A percentile compares a stretch with the other conserved stretches of the same genome.
Evolutionary conservation across 2,329 filamentous ascomycete genomes (phyloP).

Genomic region (Neofusicoccum sp.): DNA sequence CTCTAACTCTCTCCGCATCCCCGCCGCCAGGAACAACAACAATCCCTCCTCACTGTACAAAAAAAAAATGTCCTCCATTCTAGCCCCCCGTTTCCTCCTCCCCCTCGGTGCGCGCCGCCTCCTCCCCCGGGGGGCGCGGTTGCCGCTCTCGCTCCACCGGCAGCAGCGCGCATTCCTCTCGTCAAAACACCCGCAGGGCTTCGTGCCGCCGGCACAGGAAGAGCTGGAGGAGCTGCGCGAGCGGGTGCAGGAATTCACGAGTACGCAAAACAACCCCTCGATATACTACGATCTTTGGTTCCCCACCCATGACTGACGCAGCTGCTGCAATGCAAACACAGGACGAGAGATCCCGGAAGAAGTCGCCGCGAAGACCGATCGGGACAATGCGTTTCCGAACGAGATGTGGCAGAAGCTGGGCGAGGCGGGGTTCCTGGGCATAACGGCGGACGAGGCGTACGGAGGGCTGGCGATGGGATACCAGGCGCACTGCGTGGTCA

Average conservation of each 20-base stretch:
- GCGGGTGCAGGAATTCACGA: slow-evolving; percentile 81
- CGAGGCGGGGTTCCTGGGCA: slow-evolving; percentile 83
- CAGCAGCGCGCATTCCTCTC: slow-evolving; percentile 12
- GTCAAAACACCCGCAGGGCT: slow-evolving; percentile 65
- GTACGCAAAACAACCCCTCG: slow-evolving; percentile 33
- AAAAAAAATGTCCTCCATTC: slow-evolving; percentile 5
- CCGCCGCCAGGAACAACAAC: neutral
- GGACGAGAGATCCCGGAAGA: slow-evolving; percentile 83
- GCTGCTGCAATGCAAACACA: slow-evolving; percentile 25
- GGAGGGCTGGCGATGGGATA: slow-evolving; percentile 91
- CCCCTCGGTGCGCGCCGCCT: slow-evolving; percentile 7
- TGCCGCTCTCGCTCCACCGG: neutral
- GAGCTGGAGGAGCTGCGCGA: slow-evolving; percentile 81
- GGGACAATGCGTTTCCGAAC: slow-evolving; percentile 80
- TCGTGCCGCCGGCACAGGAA: slow-evolving; percentile 64
- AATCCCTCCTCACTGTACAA: neutral
- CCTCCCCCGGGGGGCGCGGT: neutral
- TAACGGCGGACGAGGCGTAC: slow-evolving; percentile 89
- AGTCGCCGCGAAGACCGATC: slow-evolving; percentile 79
- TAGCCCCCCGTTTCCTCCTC: neutral
- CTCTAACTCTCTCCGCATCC: neutral
- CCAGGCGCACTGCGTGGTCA: slow-evolving; percentile 90
- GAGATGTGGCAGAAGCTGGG: slow-evolving; percentile 94
- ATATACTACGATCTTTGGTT: neutral
- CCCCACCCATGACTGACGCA: neutral